These are phyloP conservation scores for Blastobotrys chiropterorum DNA, from an alignment of 805 yeast genomes.

Conservation along the genomic window DNA sequence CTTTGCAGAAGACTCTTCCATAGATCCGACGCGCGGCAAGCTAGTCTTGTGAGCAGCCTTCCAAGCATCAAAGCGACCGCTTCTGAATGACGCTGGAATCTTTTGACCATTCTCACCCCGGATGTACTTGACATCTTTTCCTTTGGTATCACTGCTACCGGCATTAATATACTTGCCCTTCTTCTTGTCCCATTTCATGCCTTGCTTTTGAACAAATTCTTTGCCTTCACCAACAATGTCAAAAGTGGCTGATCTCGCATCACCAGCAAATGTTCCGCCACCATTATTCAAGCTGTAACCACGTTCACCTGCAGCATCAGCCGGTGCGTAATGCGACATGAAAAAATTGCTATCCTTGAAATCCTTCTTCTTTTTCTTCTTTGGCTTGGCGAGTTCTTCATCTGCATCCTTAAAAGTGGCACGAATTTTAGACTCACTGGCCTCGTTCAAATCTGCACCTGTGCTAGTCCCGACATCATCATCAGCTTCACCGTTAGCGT, in stretches of 20 bases:
- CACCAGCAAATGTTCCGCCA: constrained; percentile 54
- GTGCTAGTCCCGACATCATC: constrained; percentile 23
- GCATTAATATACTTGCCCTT: constrained; percentile 83
- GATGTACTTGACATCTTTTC: constrained; percentile 54
- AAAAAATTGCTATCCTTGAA: constrained; percentile 75
- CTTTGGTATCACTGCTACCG: constrained; percentile 56
- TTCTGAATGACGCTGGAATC: constrained; percentile 83
- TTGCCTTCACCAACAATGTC: constrained; percentile 75
- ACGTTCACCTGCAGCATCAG: constrained; percentile 70
- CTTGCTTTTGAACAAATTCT: constrained; percentile 55
- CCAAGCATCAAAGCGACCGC: constrained; percentile 94
- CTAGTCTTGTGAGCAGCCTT: constrained; percentile 56
- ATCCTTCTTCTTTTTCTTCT: constrained; percentile 35
- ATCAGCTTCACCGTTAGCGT: constrained; percentile 16
- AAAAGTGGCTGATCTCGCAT: constrained; percentile 79
- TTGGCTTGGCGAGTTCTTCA: constrained; percentile 35
- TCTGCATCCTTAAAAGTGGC: constrained; percentile 28
- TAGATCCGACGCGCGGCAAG: constrained; percentile 47
- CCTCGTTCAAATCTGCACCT: constrained; percentile 29
- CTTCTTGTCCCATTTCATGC: constrained; percentile 88
- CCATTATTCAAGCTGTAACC: constrained; percentile 45
- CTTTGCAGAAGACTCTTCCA: constrained; percentile 36
- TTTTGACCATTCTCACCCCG: constrained; percentile 91
- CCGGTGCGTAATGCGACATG: constrained; percentile 86
- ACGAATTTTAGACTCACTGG: constrained; percentile 36